Base-by-base conservation (phyloP, 139 green algal genomes). In the Coelastrella sp. region DNA sequence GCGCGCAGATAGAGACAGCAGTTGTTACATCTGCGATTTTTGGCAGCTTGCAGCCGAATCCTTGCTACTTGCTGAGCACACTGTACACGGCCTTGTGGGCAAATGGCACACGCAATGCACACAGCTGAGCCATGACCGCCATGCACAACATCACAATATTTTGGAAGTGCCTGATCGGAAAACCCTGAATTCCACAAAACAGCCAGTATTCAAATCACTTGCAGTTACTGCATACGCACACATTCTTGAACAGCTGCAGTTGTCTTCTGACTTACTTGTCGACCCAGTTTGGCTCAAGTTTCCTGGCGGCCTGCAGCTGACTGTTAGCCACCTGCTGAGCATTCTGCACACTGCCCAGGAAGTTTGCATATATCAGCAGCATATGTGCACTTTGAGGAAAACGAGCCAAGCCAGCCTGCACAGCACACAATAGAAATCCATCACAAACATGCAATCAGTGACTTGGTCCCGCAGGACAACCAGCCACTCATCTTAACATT, bases 281-380 rank as follows among this genome's bases (percentile, higher is more conserved):
- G 32, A 84, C 85, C 84, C 76, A 91, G 85, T 86, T 91, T 65
- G 89, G 89, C 59, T 90, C 86, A 47, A 91, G 84, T 89, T 94
- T 94, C n/a, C 81, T 89, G 5, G 91, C 89, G 0, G 88, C 91
- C 74, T 92, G 91, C 59, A 94, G 68, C 89, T 94, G 91, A 81
- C 80, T 88, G 73, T 85, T 82, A 22, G 84, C 80, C 0, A 76
- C 73, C 73, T 91, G 88, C 64, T 78, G 78, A 83, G 83, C 90
- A 71, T 89, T 79, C 76, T 86, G 68, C 54, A 92, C 85, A n/a
- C 81, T 85, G 78, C 85, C 65, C 74, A 92, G 80, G 73, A 92
- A 92, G 80, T 94, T 94, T 57, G 81, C 84, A 22, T 91, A 92
- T 11, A 92, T 61, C 77, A 93, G 84, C 58, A 91, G 76, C 83